Percentiles rank a stretch among this genome's conserved stretches.
Evolutionary conservation across 2,329 filamentous ascomycete species (phyloP).

Genomic region (Lojkania enalia): DNA sequence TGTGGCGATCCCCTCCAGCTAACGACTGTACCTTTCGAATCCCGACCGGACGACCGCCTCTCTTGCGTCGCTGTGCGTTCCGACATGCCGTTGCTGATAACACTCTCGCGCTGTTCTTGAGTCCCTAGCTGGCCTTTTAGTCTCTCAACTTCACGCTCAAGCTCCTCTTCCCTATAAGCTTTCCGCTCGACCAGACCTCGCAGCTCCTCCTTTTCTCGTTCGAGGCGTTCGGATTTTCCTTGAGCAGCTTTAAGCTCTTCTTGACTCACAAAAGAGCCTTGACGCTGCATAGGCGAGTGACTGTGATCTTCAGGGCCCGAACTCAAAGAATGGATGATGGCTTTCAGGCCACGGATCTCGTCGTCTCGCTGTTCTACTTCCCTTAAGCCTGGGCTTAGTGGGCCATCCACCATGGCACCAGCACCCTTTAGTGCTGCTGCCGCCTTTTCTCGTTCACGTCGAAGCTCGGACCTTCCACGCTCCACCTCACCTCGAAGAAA

Average conservation of each 20-base stretch:
- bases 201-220: constrained; percentile 79
- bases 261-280: constrained; percentile 30
- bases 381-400: constrained; percentile 57
- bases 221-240: constrained; percentile 68
- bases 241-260: constrained; percentile 62
- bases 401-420: constrained; percentile 50
- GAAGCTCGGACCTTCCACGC: constrained; percentile 82
- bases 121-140: constrained; percentile 48
- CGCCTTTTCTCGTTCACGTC: constrained; percentile 83
- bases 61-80: constrained; percentile 51
- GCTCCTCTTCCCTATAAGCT: constrained; percentile 74
- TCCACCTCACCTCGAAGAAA: constrained; percentile 95
- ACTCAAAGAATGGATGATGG: constrained; percentile 95
- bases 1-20: constrained; percentile 53
- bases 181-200: constrained; percentile 74
- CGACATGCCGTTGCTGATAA: constrained; percentile 56
- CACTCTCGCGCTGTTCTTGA: constrained; percentile 55
- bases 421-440: constrained; percentile 62
- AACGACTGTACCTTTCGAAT: constrained; percentile 68
- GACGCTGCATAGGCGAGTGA: constrained; percentile 36
- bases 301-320: constrained; percentile 61
- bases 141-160: constrained; percentile 77
- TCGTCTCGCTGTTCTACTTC: constrained; percentile 94
- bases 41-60: constrained; percentile 63
- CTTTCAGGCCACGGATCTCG: constrained; percentile 94